These are phyloP conservation scores for Amoebophrya sp. DNA, from an alignment of 169 alveolate genomes.

Conservation along the genomic window DNA sequence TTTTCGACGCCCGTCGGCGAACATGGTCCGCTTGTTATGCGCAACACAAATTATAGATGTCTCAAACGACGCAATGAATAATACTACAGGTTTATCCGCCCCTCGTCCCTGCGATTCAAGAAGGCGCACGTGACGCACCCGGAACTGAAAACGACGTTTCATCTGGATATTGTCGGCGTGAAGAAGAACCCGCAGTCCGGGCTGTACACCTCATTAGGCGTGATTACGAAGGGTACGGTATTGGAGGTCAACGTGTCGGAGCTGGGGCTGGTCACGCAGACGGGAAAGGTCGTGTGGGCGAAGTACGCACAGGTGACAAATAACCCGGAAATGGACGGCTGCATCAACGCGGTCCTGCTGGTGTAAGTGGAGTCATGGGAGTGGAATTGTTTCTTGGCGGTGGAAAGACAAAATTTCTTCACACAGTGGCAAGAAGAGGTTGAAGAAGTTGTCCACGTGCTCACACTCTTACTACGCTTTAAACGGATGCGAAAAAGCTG, in stretches of 20 bases:
- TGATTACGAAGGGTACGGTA: slow-evolving; percentile 95
- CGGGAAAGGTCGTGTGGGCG: slow-evolving; percentile 98
- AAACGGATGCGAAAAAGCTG: too few relatives aligned
- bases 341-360: slow-evolving; percentile 95
- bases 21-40: too few relatives aligned
- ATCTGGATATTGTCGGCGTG: slow-evolving; percentile 89
- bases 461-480: too few relatives aligned
- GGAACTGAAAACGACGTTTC: slow-evolving; percentile 92
- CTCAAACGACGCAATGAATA: too few relatives aligned
- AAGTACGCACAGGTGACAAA: slow-evolving; percentile 96
- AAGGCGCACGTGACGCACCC: slow-evolving; percentile 99
- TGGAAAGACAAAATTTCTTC: too few relatives aligned
- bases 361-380: too few relatives aligned
- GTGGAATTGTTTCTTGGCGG: too few relatives aligned
- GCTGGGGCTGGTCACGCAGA: slow-evolving; percentile 96
- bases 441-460: too few relatives aligned
- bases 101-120: slow-evolving; percentile 95
- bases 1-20: too few relatives aligned
- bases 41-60: too few relatives aligned
- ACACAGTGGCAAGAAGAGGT: too few relatives aligned
- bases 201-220: slow-evolving; percentile 94
- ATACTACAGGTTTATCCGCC: slow-evolving; percentile 82
- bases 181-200: slow-evolving; percentile 95
- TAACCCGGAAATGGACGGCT: slow-evolving; percentile 99
- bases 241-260: slow-evolving; percentile 97